phyloP scores from a whole-genome alignment of 1,284 basidiomycete species.

The Rhodotorula glutinis region DNA sequence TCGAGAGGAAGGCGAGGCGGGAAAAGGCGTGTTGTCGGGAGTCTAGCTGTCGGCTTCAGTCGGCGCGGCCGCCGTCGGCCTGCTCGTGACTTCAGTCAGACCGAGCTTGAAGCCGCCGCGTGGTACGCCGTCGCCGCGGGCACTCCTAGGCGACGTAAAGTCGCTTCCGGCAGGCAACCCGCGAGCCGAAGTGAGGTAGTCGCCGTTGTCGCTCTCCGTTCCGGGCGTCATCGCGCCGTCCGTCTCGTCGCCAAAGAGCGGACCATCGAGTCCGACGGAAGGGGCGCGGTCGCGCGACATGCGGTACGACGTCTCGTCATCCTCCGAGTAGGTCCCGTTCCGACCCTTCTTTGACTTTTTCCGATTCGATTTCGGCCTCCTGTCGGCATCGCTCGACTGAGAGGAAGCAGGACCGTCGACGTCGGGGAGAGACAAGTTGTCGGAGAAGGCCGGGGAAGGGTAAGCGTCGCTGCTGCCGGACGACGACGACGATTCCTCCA shows the following conservation, averaged over 20 bases:
- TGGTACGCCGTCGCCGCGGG: constrained; percentile 9
- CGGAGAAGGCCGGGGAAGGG: constrained; percentile 1
- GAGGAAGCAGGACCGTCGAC: background rate
- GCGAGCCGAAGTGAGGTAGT: background rate
- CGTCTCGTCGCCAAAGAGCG: constrained; percentile 28
- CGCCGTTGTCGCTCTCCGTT: constrained; percentile 8
- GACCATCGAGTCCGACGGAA: constrained; percentile 29
- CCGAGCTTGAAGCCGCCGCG: constrained; percentile 18
- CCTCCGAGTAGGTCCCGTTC: background rate
- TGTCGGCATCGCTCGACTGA: background rate
- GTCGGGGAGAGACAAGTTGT: background rate
- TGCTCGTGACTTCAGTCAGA: constrained; percentile 7
- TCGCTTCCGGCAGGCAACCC: background rate
- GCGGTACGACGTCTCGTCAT: constrained; percentile 1
- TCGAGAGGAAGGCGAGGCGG: background rate
- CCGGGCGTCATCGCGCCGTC: constrained; percentile 21
- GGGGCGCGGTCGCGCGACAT: constrained; percentile 26
- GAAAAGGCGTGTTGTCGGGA: background rate
- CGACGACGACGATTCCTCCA: constrained; percentile 2
- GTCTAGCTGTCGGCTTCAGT: background rate
- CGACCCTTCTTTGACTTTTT: background rate
- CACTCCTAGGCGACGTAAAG: background rate
- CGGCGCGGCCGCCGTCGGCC: background rate
- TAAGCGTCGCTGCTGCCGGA: constrained; percentile 4
- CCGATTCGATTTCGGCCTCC: background rate